These are phyloP conservation scores for Akebia trifoliata DNA, from an alignment of 164 flowering plant genomes.

Conservation along the genomic window DNA sequence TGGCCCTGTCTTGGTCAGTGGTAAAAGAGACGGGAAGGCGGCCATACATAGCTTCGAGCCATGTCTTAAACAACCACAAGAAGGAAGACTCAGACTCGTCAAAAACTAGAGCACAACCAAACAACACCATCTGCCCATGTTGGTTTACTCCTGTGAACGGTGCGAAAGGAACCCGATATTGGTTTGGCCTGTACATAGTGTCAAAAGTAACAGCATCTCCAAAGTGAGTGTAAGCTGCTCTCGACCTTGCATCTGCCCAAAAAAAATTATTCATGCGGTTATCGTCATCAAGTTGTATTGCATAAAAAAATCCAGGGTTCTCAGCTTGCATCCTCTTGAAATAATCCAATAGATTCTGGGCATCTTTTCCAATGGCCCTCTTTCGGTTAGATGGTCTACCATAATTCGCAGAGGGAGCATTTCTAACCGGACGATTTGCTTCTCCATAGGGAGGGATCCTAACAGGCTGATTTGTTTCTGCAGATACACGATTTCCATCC, in stretches of 20 bases:
- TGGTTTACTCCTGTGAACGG: conserved; percentile 74
- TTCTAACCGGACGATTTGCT: conserved; percentile 30
- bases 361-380: conserved; percentile 51
- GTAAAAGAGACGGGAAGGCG: conserved; percentile 54
- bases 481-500: conserved; percentile 43
- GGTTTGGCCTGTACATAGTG: conserved; percentile 61
- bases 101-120: conserved; percentile 69
- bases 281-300: conserved; percentile 70
- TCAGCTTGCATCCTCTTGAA: conserved; percentile 70
- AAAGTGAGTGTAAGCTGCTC: conserved; percentile 58
- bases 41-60: conserved; percentile 67
- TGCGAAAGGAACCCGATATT: conserved; percentile 63
- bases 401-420: conserved; percentile 23
- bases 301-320: conserved; percentile 67
- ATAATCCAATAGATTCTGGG: conserved; percentile 59
- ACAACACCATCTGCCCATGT: conserved; percentile 64
- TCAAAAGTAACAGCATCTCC: conserved; percentile 75
- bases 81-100: conserved; percentile 71
- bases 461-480: conserved; percentile 31
- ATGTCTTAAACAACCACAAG: conserved; percentile 64
- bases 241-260: conserved; percentile 78
- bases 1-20: conserved; percentile 69
- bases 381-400: conserved; percentile 30
- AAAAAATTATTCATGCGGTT: conserved; percentile 60
- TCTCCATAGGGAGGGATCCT: conserved; percentile 30